phyloP scores from a whole-genome alignment of 2,329 filamentous ascomycete species.

The Colletotrichum sp. region DNA sequence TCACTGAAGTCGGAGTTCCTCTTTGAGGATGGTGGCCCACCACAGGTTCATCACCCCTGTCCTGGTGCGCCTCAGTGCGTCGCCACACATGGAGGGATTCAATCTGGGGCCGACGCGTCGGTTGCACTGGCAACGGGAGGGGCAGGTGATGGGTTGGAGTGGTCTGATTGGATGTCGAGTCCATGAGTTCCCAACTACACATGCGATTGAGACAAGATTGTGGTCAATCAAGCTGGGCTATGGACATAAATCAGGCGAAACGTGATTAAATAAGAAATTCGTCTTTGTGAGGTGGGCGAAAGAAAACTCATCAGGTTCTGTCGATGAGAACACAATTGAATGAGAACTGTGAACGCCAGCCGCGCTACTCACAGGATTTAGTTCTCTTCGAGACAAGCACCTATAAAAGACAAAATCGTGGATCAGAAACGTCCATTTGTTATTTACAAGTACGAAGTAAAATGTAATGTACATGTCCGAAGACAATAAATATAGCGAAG shows the following conservation, averaged over 20 bases:
- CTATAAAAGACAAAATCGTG: background rate
- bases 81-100: background rate
- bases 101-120: background rate
- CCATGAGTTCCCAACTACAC: rapidly evolving
- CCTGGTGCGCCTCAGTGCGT: background rate
- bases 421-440: background rate
- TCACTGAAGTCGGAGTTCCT: background rate
- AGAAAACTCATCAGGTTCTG: rapidly evolving
- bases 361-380: rapidly evolving
- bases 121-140: background rate
- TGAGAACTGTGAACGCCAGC: background rate
- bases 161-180: background rate
- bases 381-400: rapidly evolving
- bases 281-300: background rate
- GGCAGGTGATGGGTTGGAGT: background rate
- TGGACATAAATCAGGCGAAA: background rate
- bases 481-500: background rate
- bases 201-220: rapidly evolving
- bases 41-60: background rate
- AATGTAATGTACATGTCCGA: background rate
- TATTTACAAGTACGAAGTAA: background rate
- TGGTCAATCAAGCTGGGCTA: background rate
- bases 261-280: background rate
- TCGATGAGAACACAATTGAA: background rate
- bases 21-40: background rate